A percentile compares a stretch with the other conserved stretches of the same genome.
Conservation (phyloP, 805 yeast species). For the Wilhelminamyces savonicus region DNA sequence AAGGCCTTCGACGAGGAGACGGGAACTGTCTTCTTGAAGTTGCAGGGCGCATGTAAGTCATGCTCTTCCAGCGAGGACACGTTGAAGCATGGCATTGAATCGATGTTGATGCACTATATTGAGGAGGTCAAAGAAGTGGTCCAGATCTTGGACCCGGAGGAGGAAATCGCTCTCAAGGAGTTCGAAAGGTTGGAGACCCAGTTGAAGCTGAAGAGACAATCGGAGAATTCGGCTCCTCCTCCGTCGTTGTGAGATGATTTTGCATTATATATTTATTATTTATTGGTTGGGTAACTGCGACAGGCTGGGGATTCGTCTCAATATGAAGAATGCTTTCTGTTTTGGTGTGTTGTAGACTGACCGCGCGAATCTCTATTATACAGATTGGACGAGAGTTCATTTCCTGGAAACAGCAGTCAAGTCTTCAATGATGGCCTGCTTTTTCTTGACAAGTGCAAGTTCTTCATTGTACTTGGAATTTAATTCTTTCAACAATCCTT, state of each 20-base stretch:
- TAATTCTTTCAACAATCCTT: conserved; percentile 31
- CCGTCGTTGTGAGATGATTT: conserved; percentile 10
- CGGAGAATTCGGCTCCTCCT: conserved; percentile 18
- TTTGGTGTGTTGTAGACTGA: too few species aligned
- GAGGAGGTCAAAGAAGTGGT: conserved; percentile 90
- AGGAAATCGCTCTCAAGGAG: conserved; percentile 74
- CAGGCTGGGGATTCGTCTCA: too few species aligned
- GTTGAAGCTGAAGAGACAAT: conserved; percentile 14
- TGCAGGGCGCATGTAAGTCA: conserved; percentile 94
- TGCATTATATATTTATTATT: too few species aligned
- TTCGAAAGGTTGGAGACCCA: conserved; percentile 74
- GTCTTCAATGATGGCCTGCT: too few species aligned
- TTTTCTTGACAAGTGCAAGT: neutral
- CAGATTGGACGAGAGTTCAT: too few species aligned
- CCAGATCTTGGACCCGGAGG: conserved; percentile 72
- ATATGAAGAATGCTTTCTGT: too few species aligned
- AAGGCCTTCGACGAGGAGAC: conserved; percentile 78
- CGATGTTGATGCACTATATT: conserved; percentile 95
- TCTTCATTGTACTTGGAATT: conserved; percentile 18
- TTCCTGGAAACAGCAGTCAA: too few species aligned
- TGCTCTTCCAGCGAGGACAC: conserved; percentile 92
- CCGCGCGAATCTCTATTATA: too few species aligned
- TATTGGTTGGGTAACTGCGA: too few species aligned
- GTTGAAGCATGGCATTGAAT: conserved; percentile 88
- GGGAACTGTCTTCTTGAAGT: conserved; percentile 81